Base-by-base conservation (phyloP, 805 yeast species). In the Metschnikowia santaceciliae region DNA sequence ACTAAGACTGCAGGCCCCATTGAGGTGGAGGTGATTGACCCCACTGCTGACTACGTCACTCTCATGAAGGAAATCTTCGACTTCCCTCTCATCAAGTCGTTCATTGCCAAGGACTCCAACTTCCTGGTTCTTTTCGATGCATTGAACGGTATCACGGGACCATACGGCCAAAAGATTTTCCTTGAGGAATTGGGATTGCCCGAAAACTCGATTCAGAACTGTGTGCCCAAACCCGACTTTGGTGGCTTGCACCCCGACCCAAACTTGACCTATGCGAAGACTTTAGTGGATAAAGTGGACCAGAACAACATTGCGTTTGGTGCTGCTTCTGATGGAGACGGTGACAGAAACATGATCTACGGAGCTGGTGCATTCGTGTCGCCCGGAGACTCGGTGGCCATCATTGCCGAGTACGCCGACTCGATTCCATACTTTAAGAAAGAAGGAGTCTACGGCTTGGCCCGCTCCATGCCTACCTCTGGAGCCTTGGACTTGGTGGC, bases 241-340 rank as follows among this genome's bases (percentile, higher is more conserved):
- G 99, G 99, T 55, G 99, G 99, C 0, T 76, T 90, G 59, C 99
- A 92, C 68, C 99, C 99, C 19, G 99, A 92, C 71, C 99, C 99
- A 57, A 92, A 92, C 73, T 79, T 92, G 68, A 91, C 97, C 13
- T 92, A 94, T 65, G 99, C 98, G 10, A 81, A 79, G 53, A 83
- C 96, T 17, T 77, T 92, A 56, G 99, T 92, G 19, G 86, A 81
- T 33, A 79, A 79, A 56, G 99, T 92, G n/a, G 97, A 94, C 64
- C 65, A 69, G 19, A 87, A 87, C 52, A 72, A 82, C 52, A 88
- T 91, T 58, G 88, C 92, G 6, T 92, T 92, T 67, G 99, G 99
- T 56, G 98, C 98, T 36, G 98, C 98, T 7, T 87, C 96, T n/a
- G 99, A 90, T 66, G 99, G 99, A 69, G 99, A 92, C 62, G 99